phyloP scores from a whole-genome alignment of 768 basidiomycete genomes.

The Steccherinum ochraceum region DNA sequence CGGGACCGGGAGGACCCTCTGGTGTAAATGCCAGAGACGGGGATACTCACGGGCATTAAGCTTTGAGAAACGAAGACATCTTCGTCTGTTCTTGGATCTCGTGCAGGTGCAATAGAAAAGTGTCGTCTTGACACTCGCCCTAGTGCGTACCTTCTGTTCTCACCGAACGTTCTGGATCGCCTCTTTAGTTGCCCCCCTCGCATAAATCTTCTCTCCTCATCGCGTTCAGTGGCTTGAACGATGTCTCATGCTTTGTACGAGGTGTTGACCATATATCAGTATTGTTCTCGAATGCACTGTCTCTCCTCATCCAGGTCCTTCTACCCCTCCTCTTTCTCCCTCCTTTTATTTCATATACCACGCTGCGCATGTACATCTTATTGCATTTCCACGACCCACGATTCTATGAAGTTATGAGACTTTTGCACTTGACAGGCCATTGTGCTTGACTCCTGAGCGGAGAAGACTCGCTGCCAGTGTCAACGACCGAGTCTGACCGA shows the following conservation, averaged over 20 bases:
- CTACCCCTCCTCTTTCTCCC: background rate
- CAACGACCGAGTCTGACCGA: background rate
- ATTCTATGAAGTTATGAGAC: background rate
- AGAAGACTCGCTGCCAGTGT: no score
- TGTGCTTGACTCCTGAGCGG: no score
- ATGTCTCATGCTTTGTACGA: constrained; percentile 1
- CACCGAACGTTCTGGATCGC: background rate
- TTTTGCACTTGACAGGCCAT: no score
- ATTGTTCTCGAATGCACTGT: background rate
- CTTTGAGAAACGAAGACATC: background rate
- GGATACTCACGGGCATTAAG: constrained; percentile 5
- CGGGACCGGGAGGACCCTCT: constrained; percentile 12
- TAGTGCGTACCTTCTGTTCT: no score
- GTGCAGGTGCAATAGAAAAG: background rate
- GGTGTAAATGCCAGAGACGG: constrained; percentile 11
- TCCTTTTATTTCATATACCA: background rate
- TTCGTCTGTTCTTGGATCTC: background rate
- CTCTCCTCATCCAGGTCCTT: background rate
- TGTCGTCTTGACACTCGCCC: background rate
- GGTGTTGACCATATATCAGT: constrained; percentile 2
- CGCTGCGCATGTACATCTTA: background rate
- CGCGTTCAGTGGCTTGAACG: background rate
- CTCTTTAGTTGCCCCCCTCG: background rate
- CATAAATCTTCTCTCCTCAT: background rate
- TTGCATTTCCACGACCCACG: background rate